Percentiles rank a stretch among this genome's conserved stretches.
Conservation (phyloP, 2,329 filamentous ascomycete genomes). For the Aureobasidium namibiae region DNA sequence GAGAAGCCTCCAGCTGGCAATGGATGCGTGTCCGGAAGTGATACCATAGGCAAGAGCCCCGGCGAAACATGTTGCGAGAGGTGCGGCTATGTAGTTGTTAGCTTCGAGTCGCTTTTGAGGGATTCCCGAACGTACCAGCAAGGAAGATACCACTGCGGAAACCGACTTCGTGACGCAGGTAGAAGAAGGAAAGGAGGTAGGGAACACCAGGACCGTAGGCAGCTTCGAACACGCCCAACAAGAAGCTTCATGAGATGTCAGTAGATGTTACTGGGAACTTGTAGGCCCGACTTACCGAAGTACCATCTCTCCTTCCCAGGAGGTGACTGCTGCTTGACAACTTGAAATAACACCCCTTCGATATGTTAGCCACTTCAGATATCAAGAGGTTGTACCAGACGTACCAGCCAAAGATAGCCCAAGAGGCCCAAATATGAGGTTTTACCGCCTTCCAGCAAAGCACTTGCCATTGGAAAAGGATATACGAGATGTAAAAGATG, state of each 20-base stretch:
- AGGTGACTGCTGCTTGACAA: constrained; percentile 31
- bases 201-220: constrained; percentile 39
- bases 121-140: constrained; percentile 11
- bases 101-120: too few species aligned
- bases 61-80: constrained; percentile 73
- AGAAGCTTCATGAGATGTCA: constrained; percentile 24
- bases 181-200: constrained; percentile 50
- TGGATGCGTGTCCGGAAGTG: constrained; percentile 47
- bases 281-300: constrained; percentile 18
- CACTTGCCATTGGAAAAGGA: constrained; percentile 33
- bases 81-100: constrained; percentile 34
- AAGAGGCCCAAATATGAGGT: constrained; percentile 26
- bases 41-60: constrained; percentile 58
- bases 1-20: constrained; percentile 55
- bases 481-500: constrained; percentile 46
- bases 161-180: constrained; percentile 49
- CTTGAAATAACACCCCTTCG: constrained; percentile 36
- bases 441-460: constrained; percentile 21
- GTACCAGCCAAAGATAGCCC: constrained; percentile 16
- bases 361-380: background rate
- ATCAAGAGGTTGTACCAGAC: too few species aligned
- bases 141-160: constrained; percentile 49
- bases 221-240: constrained; percentile 48
- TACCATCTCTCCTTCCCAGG: constrained; percentile 36
- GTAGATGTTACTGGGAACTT: too few species aligned